Evolutionary conservation across 306 rosid species (phyloP).

Genomic region (Cicer arietinum): DNA sequence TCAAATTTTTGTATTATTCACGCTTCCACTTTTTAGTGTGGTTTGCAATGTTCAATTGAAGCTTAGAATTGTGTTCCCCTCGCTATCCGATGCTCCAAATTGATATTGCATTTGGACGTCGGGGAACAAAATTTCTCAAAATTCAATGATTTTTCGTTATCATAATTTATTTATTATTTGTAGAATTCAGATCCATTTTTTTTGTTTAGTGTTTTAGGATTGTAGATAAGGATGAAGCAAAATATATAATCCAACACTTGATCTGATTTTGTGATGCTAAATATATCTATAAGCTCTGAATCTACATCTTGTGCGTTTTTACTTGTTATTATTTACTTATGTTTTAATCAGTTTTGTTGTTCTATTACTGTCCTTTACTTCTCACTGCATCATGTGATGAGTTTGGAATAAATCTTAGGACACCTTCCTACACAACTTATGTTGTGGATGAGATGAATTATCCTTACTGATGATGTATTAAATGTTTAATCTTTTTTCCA

Average conservation of each 20-base stretch:
- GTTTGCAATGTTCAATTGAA: slow-evolving; percentile 32
- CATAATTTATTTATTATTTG: no score
- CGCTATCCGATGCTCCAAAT: slow-evolving; percentile 72
- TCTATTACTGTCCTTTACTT: no score
- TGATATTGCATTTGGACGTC: slow-evolving; percentile 69
- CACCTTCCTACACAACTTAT: slow-evolving; percentile 59
- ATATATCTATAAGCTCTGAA: slow-evolving; percentile 44
- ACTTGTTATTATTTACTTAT: no score
- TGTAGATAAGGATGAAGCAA: slow-evolving; percentile 48
- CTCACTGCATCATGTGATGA: slow-evolving; percentile 49
- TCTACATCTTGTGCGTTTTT: neutral
- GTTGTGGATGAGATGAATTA: slow-evolving; percentile 55
- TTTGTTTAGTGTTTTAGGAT: neutral
- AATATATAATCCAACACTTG: slow-evolving; percentile 58
- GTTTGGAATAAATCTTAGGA: slow-evolving; percentile 61
- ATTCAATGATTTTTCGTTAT: no score
- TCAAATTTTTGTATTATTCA: neutral
- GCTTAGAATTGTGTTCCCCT: slow-evolving; percentile 66
- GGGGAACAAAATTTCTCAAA: slow-evolving; percentile 55
- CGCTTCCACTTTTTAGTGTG: slow-evolving; percentile 46
- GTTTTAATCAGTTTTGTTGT: no score
- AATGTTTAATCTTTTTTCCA: accelerated
- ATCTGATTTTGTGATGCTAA: slow-evolving; percentile 48
- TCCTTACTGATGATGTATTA: slow-evolving; percentile 49
- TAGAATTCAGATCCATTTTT: neutral